These are phyloP conservation scores for Prasinococcaceae sp. DNA, from an alignment of 139 green algal genomes.

Conservation along the genomic window DNA sequence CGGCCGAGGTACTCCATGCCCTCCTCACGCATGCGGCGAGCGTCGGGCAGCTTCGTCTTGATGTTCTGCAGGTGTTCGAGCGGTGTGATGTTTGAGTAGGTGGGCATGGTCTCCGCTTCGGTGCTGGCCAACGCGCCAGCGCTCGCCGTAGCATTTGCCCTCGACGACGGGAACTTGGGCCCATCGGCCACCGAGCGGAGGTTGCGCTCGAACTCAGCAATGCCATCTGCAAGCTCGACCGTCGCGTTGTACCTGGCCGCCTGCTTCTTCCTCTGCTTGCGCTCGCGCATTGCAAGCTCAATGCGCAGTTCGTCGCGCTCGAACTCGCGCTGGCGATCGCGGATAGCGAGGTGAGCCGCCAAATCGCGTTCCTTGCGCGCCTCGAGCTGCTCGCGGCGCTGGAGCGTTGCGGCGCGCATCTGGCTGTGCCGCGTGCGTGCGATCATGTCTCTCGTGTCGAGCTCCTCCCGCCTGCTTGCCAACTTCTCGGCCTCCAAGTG, in stretches of 20 bases:
- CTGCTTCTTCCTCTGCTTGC: slow-evolving; percentile 21
- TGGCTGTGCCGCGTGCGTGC: slow-evolving; percentile 1
- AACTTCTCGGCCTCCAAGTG: slow-evolving; percentile 40
- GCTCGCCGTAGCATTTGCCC: too few relatives aligned
- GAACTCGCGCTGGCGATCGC: slow-evolving; percentile 23
- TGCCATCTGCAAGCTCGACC: slow-evolving; percentile 38
- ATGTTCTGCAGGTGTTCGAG: neutral
- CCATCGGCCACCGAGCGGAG: slow-evolving; percentile 41
- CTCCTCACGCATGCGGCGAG: neutral
- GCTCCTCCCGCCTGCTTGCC: slow-evolving; percentile 13
- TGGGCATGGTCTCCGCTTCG: neutral
- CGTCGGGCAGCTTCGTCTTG: slow-evolving; percentile 1
- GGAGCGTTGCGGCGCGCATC: slow-evolving; percentile 6
- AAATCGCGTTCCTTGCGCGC: neutral
- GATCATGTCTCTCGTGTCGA: neutral
- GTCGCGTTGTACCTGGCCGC: slow-evolving; percentile 11
- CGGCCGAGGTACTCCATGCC: slow-evolving; percentile 31
- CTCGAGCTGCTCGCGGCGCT: slow-evolving; percentile 2
- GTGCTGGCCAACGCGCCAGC: too few relatives aligned
- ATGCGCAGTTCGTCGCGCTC: slow-evolving; percentile 45
- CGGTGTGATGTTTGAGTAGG: slow-evolving; percentile 25
- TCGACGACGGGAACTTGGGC: slow-evolving; percentile 8
- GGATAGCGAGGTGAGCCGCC: neutral
- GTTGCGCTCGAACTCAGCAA: slow-evolving; percentile 57
- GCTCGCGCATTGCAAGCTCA: slow-evolving; percentile 39